Evolutionary conservation across 768 basidiomycete genomes (phyloP).

Genomic region (Russula brevipes): DNA sequence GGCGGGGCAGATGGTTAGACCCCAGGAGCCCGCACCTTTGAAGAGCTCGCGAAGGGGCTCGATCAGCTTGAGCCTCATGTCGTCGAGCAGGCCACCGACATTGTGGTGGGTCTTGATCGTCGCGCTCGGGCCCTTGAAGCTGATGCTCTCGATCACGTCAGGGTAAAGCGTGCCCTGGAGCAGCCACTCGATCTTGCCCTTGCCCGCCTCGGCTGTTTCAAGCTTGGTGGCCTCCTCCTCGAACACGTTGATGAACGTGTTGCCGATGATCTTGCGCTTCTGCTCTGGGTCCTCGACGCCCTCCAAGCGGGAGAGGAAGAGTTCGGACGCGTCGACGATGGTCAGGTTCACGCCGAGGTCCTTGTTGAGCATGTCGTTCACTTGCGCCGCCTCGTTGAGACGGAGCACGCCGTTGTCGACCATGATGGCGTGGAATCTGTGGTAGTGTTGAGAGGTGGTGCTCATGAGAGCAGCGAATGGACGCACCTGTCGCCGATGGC

Average conservation of each 20-base stretch:
- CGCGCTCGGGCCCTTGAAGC: conserved; percentile 97
- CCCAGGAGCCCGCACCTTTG: conserved; percentile 61
- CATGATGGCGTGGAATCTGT: conserved; percentile 99
- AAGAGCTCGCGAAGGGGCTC: conserved; percentile 96
- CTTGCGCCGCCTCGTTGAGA: conserved; percentile 84
- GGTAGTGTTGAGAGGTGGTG: neutral
- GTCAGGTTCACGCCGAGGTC: conserved; percentile 95
- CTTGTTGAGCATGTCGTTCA: conserved; percentile 87
- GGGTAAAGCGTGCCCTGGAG: conserved; percentile 97
- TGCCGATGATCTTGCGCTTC: conserved; percentile 97
- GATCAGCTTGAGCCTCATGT: conserved; percentile 99
- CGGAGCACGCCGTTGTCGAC: conserved; percentile 98
- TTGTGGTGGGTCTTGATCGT: conserved; percentile 99
- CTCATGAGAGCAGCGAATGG: neutral
- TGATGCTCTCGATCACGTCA: conserved; percentile 98
- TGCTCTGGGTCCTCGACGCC: conserved; percentile 94
- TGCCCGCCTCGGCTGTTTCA: conserved; percentile 70
- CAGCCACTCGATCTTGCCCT: conserved; percentile 94
- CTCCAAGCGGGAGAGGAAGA: conserved; percentile 84
- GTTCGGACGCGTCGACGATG: conserved; percentile 90
- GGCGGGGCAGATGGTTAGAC: neutral
- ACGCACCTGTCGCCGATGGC: conserved; percentile 92
- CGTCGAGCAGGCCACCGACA: conserved; percentile 89
- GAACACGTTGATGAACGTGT: conserved; percentile 98
- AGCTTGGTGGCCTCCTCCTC: conserved; percentile 90